phyloP scores from a whole-genome alignment of 2,329 filamentous ascomycete species.

The Fusarium setosum region DNA sequence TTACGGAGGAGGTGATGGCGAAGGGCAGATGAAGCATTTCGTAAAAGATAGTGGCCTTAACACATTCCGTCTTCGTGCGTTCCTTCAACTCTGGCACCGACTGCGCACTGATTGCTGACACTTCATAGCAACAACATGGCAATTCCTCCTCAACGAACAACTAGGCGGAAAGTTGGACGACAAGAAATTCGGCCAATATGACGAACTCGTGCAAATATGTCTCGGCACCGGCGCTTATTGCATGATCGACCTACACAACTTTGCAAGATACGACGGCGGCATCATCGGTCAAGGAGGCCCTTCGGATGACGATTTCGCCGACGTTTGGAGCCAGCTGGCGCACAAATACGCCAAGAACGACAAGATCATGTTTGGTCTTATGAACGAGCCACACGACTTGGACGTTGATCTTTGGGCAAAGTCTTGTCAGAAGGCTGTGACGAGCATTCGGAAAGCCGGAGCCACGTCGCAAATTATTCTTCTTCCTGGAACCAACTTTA shows the following conservation, averaged over 20 bases:
- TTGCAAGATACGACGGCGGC: constrained; percentile 68
- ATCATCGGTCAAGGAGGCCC: constrained; percentile 76
- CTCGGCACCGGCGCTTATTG: constrained; percentile 67
- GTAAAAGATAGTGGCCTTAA: constrained; percentile 63
- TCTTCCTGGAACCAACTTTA: constrained; percentile 70
- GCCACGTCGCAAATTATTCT: constrained; percentile 72
- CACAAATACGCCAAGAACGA: constrained; percentile 66
- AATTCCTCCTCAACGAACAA: constrained; percentile 66
- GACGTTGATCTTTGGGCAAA: constrained; percentile 68
- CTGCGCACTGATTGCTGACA: constrained; percentile 9
- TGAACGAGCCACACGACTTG: constrained; percentile 76
- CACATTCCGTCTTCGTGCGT: constrained; percentile 63
- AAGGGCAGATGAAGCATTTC: constrained; percentile 68
- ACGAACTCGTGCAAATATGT: constrained; percentile 67
- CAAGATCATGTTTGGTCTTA: constrained; percentile 70
- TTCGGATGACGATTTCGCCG: constrained; percentile 66
- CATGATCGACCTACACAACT: constrained; percentile 70
- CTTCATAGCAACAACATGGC: constrained; percentile 59
- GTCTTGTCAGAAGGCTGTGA: constrained; percentile 71
- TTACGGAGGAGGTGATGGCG: constrained; percentile 51
- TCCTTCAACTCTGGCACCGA: neutral
- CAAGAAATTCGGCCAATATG: constrained; percentile 62
- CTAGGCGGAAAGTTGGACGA: constrained; percentile 62
- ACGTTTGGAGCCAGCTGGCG: constrained; percentile 69
- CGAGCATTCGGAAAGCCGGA: constrained; percentile 72